Conservation (phyloP, 2,329 filamentous ascomycete species). For the Zasmidium angulare region DNA sequence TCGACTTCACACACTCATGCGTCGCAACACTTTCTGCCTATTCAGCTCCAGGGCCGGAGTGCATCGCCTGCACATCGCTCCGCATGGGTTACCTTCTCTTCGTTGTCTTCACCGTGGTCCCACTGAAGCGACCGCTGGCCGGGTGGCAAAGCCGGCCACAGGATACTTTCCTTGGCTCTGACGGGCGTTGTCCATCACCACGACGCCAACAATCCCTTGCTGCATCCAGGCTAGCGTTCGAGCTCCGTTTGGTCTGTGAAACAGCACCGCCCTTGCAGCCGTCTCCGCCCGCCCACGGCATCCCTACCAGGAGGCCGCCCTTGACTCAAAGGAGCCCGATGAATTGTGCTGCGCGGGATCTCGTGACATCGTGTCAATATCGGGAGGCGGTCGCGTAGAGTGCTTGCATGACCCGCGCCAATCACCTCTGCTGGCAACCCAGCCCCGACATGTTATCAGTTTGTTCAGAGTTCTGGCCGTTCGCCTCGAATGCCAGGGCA, state of each 20-base stretch:
- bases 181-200: constrained; percentile 8
- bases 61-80: background rate
- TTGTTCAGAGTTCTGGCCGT: constrained; percentile 15
- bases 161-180: constrained; percentile 15
- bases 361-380: constrained; percentile 21
- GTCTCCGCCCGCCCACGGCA: constrained; percentile 14
- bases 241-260: constrained; percentile 18
- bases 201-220: constrained; percentile 9
- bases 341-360: constrained; percentile 3
- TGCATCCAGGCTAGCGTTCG: constrained; percentile 15
- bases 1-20: background rate
- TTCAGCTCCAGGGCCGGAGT: background rate
- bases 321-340: constrained; percentile 19
- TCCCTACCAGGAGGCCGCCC: constrained; percentile 15
- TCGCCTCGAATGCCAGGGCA: constrained; percentile 22
- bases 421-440: constrained; percentile 20
- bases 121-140: background rate
- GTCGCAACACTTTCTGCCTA: constrained; percentile 4
- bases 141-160: constrained; percentile 13
- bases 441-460: constrained; percentile 14
- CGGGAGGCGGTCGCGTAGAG: constrained; percentile 14
- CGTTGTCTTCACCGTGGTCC: background rate
- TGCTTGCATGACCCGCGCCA: constrained; percentile 18
- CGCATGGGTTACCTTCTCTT: background rate
- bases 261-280: constrained; percentile 16